Conservation (phyloP, 169 alveolate genomes). For the Cryptosporidium sp. region DNA sequence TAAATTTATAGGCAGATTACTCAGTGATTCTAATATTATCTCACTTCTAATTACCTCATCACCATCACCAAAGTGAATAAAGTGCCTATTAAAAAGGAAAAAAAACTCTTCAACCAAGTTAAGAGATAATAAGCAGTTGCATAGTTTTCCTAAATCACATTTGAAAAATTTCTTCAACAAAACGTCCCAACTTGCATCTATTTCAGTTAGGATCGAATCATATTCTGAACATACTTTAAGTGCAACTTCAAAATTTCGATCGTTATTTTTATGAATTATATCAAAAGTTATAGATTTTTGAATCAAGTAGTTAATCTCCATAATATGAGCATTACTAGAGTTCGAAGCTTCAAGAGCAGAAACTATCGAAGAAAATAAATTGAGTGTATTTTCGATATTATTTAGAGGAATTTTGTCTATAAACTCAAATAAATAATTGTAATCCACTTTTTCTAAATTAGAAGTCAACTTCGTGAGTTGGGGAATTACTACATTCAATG, state of each 20-base stretch:
- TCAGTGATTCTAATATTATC: conserved; percentile 17
- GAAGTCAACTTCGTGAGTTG: background rate
- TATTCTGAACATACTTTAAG: conserved; percentile 5
- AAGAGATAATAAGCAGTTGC: conserved; percentile 37
- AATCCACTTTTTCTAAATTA: conserved; percentile 20
- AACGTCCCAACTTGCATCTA: conserved; percentile 18
- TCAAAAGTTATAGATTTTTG: conserved; percentile 53
- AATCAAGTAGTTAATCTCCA: background rate
- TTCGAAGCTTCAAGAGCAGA: conserved; percentile 6
- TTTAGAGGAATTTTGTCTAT: background rate
- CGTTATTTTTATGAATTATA: conserved; percentile 1
- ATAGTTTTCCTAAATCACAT: conserved; percentile 32
- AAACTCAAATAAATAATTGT: conserved; percentile 2
- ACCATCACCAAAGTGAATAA: conserved; percentile 25
- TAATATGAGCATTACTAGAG: background rate
- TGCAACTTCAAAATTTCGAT: background rate
- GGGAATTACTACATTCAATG: background rate
- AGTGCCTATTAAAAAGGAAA: conserved; percentile 43
- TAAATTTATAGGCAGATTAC: conserved; percentile 33
- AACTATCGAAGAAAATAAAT: conserved; percentile 8
- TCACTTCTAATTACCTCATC: conserved; percentile 36
- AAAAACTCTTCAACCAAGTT: conserved; percentile 54
- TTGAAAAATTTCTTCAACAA: conserved; percentile 10
- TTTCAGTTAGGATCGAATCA: background rate
- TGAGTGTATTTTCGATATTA: conserved; percentile 6